Conservation (phyloP, 495 filamentous ascomycete genomes). For the Penicillium pancosmium region DNA sequence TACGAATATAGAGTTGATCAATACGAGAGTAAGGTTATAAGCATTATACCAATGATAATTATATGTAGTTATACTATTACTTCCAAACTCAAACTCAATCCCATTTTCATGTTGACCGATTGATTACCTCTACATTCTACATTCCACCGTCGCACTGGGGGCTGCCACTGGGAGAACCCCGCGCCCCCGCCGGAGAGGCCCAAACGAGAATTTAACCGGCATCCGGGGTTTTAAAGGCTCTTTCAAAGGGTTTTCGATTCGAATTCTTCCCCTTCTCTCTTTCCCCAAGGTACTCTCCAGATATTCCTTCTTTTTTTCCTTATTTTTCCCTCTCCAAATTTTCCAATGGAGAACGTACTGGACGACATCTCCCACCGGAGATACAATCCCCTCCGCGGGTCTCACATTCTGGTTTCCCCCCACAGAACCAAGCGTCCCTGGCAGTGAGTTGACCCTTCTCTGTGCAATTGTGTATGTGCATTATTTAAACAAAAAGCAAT, state of each 20-base stretch:
- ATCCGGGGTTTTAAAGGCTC: conserved; percentile 13
- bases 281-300: conserved; percentile 16
- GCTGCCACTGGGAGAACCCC: conserved; percentile 13
- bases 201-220: conserved; percentile 11
- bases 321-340: background rate
- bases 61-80: too few species aligned
- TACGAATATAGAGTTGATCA: too few species aligned
- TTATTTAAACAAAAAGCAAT: too few species aligned
- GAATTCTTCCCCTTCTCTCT: background rate
- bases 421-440: conserved; percentile 96
- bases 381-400: conserved; percentile 88
- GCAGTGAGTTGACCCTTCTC: conserved; percentile 69
- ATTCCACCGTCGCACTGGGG: background rate
- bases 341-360: conserved; percentile 70
- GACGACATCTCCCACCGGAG: conserved; percentile 96
- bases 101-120: background rate
- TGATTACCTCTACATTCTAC: background rate
- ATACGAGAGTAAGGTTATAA: too few species aligned
- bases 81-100: too few species aligned
- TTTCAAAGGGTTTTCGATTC: conserved; percentile 1
- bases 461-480: background rate
- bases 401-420: conserved; percentile 91
- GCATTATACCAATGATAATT: too few species aligned
- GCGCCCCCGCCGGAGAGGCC: conserved; percentile 16
- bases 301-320: background rate